Evolutionary conservation across 176 grass and related monocot species (phyloP).

Genomic region (Leersia perrieri): DNA sequence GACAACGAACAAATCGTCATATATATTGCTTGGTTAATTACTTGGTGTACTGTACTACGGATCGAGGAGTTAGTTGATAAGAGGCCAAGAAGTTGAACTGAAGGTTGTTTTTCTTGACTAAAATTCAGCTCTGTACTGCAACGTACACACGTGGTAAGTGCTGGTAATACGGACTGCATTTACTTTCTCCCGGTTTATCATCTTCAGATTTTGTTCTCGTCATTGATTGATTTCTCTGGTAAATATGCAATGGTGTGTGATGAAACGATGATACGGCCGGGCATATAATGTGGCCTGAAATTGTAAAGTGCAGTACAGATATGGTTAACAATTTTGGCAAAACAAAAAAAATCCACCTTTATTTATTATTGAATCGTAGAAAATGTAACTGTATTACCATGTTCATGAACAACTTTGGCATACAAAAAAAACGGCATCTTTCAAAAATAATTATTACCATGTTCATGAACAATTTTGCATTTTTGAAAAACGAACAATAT

Average conservation of each 20-base stretch:
- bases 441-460: no score
- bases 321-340: neutral
- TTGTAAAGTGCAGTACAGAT: neutral
- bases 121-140: neutral
- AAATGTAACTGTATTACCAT: no score
- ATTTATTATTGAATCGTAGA: no score
- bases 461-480: no score
- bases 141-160: neutral
- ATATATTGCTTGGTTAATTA: neutral
- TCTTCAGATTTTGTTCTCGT: neutral
- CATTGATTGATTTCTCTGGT: neutral
- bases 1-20: neutral
- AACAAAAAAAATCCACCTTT: no score
- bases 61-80: neutral
- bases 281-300: neutral
- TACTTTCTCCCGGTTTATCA: neutral
- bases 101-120: neutral
- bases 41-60: neutral
- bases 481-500: no score
- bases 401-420: no score
- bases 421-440: no score
- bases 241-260: no score
- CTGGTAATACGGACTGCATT: no score
- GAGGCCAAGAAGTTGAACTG: neutral
- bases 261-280: neutral